Base-by-base conservation (phyloP, 192 early-diverging fungal species). In the Obelidium mucronatum region DNA sequence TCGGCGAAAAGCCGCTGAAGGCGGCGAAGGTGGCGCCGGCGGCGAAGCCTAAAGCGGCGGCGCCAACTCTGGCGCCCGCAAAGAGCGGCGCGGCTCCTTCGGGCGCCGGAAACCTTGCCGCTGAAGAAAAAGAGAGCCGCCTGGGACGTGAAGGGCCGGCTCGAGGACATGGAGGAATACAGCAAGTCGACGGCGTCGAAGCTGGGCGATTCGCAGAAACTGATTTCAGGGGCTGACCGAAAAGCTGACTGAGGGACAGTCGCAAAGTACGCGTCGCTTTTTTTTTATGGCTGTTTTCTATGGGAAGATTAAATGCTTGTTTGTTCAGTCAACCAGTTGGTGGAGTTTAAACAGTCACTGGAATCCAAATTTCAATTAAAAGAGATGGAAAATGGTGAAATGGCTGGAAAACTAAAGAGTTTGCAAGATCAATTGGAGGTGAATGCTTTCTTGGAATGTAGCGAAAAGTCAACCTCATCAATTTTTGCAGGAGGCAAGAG, bases 151-250 rank as follows among this genome's bases (percentile, higher is more conserved):
- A 93, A 90, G 70, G 94, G 94, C 1, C 86, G 93, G n/a, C 80
- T 96, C 3, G 82, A 90, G 67, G 94, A 96, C 80, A 85, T 94
- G 82, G 93, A 96, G 75, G 83, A 93, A 77, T 82, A 42, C 24
- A 78, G 85, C 33, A 86, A 85, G 42, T 70, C 83, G 17, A 84
- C 78, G 22, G 48, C 67, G 5, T 30, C 55, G 17, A 67, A 82
- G 42, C 73, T 83, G 5, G 40, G 17, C 28, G 74, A 80, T 40
- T 83, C 85, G 2, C 36, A 67, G n/a, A 22, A 70, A 8, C 55
- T 40, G 28, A 67, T 88, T 22, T 40, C 59, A n/a, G 52, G n/a
- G 48, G 36, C 33, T 84, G 56, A 81, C 67, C 2, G 75, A 81
- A 13, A 68, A 86, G 54, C 73, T 86, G 36, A 59, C n/a, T 30